Base-by-base conservation (phyloP, 2,329 filamentous ascomycete species). In the Grosmannia clavigera region DNA sequence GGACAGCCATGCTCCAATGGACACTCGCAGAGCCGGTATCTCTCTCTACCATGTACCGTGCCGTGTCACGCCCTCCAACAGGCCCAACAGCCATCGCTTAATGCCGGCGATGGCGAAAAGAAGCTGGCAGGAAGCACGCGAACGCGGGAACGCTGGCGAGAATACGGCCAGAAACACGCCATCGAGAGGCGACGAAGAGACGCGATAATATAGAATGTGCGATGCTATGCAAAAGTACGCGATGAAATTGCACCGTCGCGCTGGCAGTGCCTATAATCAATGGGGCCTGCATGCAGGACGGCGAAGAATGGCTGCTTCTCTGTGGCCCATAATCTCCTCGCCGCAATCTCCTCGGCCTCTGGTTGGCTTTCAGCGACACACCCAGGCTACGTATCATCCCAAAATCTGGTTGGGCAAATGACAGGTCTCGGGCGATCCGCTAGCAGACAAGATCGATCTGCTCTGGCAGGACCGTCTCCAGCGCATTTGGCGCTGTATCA, bases 371-470 rank as follows among this genome's bases (percentile, higher is more conserved):
- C 31, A 12, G 52, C 52, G 52, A 29, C 19, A 29, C 29, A 19
- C 16, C 16, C 2, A 19, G 9, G 25, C 27, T 25, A 7, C 51
- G 27, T 29, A 22, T 55, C 29, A 35, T 22, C 53, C 31, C n/a
- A 55, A 14, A 14, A 35, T n/a, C 31, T 35, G 50, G 31, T n/a
- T 55, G 53, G 54, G 35, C 54, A 57, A 57, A 57, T 57, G 55
- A 57, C 55, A 57, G 55, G 55, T 57, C 27, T 57, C 55, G 16
- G 55, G 12, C 40, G 55, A 57, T 57, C 38, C 55, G 55, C 40
- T 27, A 27, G 35, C 22, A n/a, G 22, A 25, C 25, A 27, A 52
- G 55, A 57, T 57, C 55, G 55, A 57, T 57, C 55, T 31, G 12
- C 29, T 25, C 51, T 53, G 29, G 51, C n/a, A 40, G 29, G 14